Evolutionary conservation across 306 rosid genomes (phyloP).

Genomic region (Hippophae tibetana): DNA sequence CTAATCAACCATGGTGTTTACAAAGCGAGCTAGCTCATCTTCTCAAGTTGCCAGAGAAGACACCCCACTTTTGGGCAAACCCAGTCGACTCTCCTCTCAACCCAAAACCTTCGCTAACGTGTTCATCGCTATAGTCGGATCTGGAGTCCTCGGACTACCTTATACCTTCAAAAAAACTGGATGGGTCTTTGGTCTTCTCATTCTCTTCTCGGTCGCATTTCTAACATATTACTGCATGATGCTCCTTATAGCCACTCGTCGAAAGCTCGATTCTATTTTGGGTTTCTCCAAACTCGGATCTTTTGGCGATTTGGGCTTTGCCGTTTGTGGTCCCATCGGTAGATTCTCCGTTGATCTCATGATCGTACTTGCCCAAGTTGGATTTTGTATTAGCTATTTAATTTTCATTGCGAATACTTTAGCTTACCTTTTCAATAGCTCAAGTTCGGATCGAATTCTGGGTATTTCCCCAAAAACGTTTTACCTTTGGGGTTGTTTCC

Average conservation of each 20-base stretch:
- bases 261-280: neutral
- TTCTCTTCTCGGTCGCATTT: conserved; percentile 29
- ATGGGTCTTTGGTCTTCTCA: conserved; percentile 6
- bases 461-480: conserved; percentile 38
- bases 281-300: conserved; percentile 41
- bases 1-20: too few species aligned
- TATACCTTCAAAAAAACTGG: neutral
- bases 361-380: conserved; percentile 59
- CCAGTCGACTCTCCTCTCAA: conserved; percentile 37
- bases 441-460: conserved; percentile 11
- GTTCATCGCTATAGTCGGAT: neutral
- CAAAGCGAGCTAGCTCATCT: too few species aligned
- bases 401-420: conserved; percentile 53
- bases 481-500: conserved; percentile 57
- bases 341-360: conserved; percentile 47
- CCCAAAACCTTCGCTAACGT: neutral
- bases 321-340: conserved; percentile 43
- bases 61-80: conserved; percentile 41
- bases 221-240: neutral
- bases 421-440: conserved; percentile 18
- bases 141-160: neutral
- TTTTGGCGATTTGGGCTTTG: conserved; percentile 59
- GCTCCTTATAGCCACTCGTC: neutral
- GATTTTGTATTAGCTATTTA: conserved; percentile 61
- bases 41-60: conserved; percentile 19